A percentile compares a stretch with the other conserved stretches of the same genome.
Conservation (phyloP, 257 asterid genomes). For the Leonotis leonurus region DNA sequence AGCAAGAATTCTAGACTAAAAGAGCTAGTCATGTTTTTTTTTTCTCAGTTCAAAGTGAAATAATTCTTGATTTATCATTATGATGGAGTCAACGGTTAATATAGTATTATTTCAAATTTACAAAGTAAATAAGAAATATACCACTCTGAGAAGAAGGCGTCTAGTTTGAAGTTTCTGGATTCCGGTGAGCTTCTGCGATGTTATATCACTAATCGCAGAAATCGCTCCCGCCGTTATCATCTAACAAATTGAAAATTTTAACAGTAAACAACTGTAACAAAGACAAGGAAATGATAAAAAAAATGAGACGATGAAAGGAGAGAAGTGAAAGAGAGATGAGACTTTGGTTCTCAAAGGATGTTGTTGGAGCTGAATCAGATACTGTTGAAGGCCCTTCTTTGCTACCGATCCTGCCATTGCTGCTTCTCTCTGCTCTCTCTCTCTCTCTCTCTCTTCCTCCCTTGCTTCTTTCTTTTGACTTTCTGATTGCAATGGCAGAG, state of each 20-base stretch:
- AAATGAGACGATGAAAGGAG: neutral
- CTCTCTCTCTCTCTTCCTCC: too few relatives aligned
- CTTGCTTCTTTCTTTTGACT: neutral
- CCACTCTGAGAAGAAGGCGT: constrained; percentile 93
- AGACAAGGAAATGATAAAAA: too few relatives aligned
- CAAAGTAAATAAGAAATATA: constrained; percentile 12
- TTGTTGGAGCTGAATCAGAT: constrained; percentile 60
- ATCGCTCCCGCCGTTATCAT: constrained; percentile 73
- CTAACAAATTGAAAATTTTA: too few relatives aligned
- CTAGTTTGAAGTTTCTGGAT: constrained; percentile 71
- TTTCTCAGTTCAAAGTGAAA: too few relatives aligned
- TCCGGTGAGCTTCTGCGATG: constrained; percentile 81
- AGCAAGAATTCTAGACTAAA: too few relatives aligned
- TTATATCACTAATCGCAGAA: constrained; percentile 76
- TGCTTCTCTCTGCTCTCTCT: constrained; percentile 4
- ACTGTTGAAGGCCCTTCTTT: constrained; percentile 58
- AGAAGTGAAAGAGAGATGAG: neutral
- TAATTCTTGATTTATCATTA: too few relatives aligned
- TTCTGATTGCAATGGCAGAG: neutral
- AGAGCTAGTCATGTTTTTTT: too few relatives aligned
- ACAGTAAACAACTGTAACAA: neutral
- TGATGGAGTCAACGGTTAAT: too few relatives aligned
- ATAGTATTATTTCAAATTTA: too few relatives aligned
- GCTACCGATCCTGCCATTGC: constrained; percentile 62
- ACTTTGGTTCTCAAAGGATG: constrained; percentile 87